Evolutionary conservation across 371 early-diverging fungal species (phyloP), one percentile per base, ranked within the genome.

Genomic region (Apophysomyces trapeziformis): DNA sequence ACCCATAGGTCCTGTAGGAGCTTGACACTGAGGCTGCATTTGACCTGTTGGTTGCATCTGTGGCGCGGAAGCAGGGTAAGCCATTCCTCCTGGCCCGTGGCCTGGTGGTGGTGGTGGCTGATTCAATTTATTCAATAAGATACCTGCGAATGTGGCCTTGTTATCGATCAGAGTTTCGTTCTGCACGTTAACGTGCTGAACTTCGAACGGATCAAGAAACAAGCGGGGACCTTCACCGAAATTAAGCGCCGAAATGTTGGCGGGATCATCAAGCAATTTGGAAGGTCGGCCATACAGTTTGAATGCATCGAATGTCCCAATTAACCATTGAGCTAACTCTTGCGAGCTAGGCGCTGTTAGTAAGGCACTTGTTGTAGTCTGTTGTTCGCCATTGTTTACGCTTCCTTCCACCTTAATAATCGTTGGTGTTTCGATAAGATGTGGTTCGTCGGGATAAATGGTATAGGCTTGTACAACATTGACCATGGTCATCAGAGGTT

Each of bases 401-500:
- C 65, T 70, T 2, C 83, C 83, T 57, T 83, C 83, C 8, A 79
- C 66, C 64, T 83, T 83, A 39, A 83, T 68, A 12, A 83, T 46
- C 1, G 78, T 78, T 9, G 77, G 75, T 64, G 76, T 59, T 37
- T 78, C 71, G 36, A 78, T 73, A 14, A 83, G 65, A 43, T 83
- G 78, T 1, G 80, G 78, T 5, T 78, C 72, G 58, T 83, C 83
- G 38, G 93, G 93, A 69, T 90, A 93, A 46, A 92, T 80, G 5
- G 90, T 88, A 59, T 93, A 92, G 4, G 86, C 90, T 63, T 88
- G 88, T 59, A 82, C 82, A 45, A 89, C 85, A 61, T 87, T 82
- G 61, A 77, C 74, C 62, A 90, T 67, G 11, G 79, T 79, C 66
- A 87, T 75, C 38, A 84, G 70, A 2, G 89, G 89, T n/a, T 71